Evolutionary conservation across 2,329 filamentous ascomycete species (phyloP), one percentile per base, ranked within the genome.

Genomic region (Fusarium goolgardi): DNA sequence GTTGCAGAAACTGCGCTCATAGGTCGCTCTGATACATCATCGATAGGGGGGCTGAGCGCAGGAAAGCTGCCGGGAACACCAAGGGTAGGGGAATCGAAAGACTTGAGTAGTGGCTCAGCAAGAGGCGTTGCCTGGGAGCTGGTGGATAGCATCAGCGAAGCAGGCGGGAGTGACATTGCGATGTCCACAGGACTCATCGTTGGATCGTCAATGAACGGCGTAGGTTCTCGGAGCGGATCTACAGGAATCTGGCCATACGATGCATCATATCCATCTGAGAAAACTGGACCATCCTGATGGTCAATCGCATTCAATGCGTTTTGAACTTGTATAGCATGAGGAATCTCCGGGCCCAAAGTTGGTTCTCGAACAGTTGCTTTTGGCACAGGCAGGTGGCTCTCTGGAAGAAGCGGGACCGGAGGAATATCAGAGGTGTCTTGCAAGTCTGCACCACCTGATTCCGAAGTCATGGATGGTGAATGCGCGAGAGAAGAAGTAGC

Each of bases 51-150:
- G 25, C 73, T 81, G 39, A 77, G 69, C 29, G 78, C 76, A 54
- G 86, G 84, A 74, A 91, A 88, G 71, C 85, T 85, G 12, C 89
- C 89, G 6, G 90, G 89, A 62, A 91, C 84, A 8, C 88, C 90
- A 18, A 93, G 78, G 4, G 88, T 87, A 11, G 90, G 90, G 29
- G 90, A 91, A 71, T 91, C 89, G 46, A 80, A 67, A 32, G 69
- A 69, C 29, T 61, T 68, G 43, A 46, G 37, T n/a, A 61, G 40
- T 16, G 66, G 35, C 21, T 69, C 52, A 29, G 44, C 45, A 34
- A 49, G 51, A 39, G 59, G 60, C 10, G 63, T 64, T 50, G 56
- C 46, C 44, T 59, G 60, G 21, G 63, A 55, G 52, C 57, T 65
- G 31, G 43, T 43, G 53, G 63, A 60, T 49, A 68, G 34, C 51